Conservation (phyloP, 208 protist species). For the Herpetomonas tarakana region DNA sequence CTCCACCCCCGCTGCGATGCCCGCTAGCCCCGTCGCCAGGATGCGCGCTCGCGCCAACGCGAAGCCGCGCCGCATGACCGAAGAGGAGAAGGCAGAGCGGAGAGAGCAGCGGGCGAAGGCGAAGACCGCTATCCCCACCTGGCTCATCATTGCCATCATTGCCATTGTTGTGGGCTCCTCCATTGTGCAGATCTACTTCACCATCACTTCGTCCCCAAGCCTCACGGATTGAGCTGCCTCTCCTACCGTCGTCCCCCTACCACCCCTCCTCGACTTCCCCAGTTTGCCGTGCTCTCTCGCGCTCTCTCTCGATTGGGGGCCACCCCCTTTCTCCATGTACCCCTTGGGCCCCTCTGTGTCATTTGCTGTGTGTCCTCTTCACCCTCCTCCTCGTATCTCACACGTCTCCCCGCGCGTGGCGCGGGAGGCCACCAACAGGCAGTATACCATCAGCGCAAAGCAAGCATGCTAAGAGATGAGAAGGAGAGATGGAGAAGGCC, state of each 20-base stretch:
- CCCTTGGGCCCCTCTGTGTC: not conserved
- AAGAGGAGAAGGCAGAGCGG: conserved; percentile 50
- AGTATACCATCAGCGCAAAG: too few species aligned
- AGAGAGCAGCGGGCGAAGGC: conserved; percentile 46
- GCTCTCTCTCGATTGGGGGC: too few species aligned
- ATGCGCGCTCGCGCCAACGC: conserved; percentile 60
- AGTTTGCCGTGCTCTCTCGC: too few species aligned
- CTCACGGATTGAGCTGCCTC: conserved; percentile 31
- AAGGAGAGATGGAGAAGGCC: too few species aligned
- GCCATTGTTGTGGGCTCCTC: conserved; percentile 65
- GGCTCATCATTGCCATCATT: conserved; percentile 56
- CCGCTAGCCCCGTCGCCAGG: conserved; percentile 31
- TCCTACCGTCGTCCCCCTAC: too few species aligned
- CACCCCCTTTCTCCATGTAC: conserved; percentile 10
- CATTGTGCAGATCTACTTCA: conserved; percentile 76
- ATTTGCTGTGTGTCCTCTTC: not conserved
- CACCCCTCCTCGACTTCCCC: too few species aligned
- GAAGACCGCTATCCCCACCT: conserved; percentile 36
- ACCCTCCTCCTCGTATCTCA: not conserved
- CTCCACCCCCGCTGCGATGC: too few species aligned
- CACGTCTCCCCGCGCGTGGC: not conserved
- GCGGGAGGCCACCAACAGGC: too few species aligned
- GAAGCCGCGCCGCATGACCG: conserved; percentile 40
- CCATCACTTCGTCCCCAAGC: conserved; percentile 52
- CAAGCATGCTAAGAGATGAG: too few species aligned